Percentiles rank a stretch among this genome's conserved stretches.
Evolutionary conservation across 2,329 filamentous ascomycete genomes (phyloP).

Genomic region (Colletotrichum ledebouriae): DNA sequence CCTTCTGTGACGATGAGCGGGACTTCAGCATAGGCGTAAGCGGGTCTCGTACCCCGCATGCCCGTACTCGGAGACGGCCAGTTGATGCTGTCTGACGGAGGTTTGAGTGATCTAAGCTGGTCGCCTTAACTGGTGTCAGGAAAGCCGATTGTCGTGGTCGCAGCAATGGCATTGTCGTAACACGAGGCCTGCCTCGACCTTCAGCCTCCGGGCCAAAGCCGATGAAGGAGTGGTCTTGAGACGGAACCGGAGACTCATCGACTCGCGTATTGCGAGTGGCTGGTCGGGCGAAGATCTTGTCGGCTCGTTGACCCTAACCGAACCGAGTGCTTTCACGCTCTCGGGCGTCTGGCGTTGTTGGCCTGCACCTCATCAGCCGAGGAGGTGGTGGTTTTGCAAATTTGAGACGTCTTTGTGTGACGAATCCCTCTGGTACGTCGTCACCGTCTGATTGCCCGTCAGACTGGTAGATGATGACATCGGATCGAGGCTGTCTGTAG

Average conservation of each 20-base stretch:
- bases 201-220: constrained; percentile 15
- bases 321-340: constrained; percentile 47
- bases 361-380: constrained; percentile 1
- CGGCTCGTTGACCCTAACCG: constrained; percentile 38
- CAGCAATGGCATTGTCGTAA: background rate
- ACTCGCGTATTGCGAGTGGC: constrained; percentile 40
- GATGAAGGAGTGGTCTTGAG: constrained; percentile 38
- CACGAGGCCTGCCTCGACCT: background rate
- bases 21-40: background rate
- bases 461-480: constrained; percentile 26
- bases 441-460: constrained; percentile 26
- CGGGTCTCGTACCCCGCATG: background rate
- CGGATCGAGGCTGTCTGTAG: constrained; percentile 35
- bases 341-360: constrained; percentile 30
- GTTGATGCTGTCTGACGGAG: constrained; percentile 36
- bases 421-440: constrained; percentile 50
- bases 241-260: constrained; percentile 30
- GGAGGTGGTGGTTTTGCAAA: constrained; percentile 42
- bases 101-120: background rate
- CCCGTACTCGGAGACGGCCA: constrained; percentile 19
- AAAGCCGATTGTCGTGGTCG: constrained; percentile 16
- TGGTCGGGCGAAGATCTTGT: constrained; percentile 40
- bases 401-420: constrained; percentile 51
- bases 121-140: background rate
- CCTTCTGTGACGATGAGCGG: background rate